Conservation (phyloP, 495 filamentous ascomycete genomes). For the Extremus antarcticus region DNA sequence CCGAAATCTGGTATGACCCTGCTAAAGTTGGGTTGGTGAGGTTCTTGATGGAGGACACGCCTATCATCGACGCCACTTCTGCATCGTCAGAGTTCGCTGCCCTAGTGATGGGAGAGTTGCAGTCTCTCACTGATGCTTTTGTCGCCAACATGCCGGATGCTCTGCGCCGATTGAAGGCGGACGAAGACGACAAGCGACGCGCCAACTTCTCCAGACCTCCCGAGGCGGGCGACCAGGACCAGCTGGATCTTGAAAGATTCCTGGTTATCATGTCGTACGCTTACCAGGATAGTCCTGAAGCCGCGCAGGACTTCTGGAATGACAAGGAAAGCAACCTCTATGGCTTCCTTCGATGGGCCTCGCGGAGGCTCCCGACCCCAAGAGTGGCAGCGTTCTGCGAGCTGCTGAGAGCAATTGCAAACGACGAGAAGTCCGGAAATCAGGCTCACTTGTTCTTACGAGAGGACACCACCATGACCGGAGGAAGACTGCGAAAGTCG, state of each 20-base stretch:
- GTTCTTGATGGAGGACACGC: conserved; percentile 45
- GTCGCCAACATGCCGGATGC: conserved; percentile 92
- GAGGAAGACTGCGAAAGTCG: conserved; percentile 64
- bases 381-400: conserved; percentile 92
- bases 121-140: conserved; percentile 77
- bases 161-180: conserved; percentile 69
- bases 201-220: conserved; percentile 49
- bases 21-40: conserved; percentile 60
- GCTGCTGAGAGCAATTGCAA: conserved; percentile 76
- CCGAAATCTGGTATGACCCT: conserved; percentile 70
- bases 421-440: conserved; percentile 65
- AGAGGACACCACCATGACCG: conserved; percentile 65
- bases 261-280: conserved; percentile 82
- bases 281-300: conserved; percentile 72
- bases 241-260: conserved; percentile 78
- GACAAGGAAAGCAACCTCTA: conserved; percentile 81
- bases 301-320: conserved; percentile 77
- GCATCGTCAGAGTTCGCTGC: conserved; percentile 55
- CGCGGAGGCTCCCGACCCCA: conserved; percentile 80
- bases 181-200: conserved; percentile 75
- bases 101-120: conserved; percentile 66
- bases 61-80: conserved; percentile 45
- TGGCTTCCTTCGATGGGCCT: conserved; percentile 93
- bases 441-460: conserved; percentile 78
- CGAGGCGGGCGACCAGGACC: conserved; percentile 45